Evolutionary conservation across 1,139 yeast genomes (phyloP), one percentile per base, ranked within the genome.

Genomic region (Saccharomyces hybrid): DNA sequence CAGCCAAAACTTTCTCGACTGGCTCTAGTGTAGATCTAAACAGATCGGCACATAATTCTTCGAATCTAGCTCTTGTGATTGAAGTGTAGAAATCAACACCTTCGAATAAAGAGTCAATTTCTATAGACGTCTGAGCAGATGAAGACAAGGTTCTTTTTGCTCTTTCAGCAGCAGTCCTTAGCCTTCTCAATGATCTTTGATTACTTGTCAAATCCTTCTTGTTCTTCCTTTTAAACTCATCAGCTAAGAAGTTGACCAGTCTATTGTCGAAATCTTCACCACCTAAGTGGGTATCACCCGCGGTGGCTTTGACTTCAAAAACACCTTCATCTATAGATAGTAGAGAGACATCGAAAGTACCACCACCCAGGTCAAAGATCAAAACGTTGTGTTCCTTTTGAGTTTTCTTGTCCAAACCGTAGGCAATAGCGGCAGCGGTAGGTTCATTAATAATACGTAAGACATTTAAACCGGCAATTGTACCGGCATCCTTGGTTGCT

Each of bases 261-360:
- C 86, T 82, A 76, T 84, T 83, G 75, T 85, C 93, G 69, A 85
- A 85, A 74, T 85, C 93, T 75, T 90, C 96, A 81, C 97, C 97
- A 80, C 97, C 97, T 79, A 90, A 82, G 77, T 90, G 97, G 62
- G 97, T 90, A 77, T 90, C 96, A 85, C 97, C 97, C 57, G 96
- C 96, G 65, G 97, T 90, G 60, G 97, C 91, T 81, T 89, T 88
- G 68, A 90, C 97, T 76, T 90, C 95, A 74, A 90, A 90, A 65
- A 90, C 88, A 82, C 97, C 97, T 62, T 89, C 96, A 74, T 90
- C 96, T 72, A 90, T 90, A 55, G 93, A 85, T 66, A 90, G 80
- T 64, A 90, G 80, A 47, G 97, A 90, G 56, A 90, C 97, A 87
- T 90, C 97, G 75, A 90, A 90, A 69, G 97, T 90, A 81, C 97